Conservation (phyloP, 2,329 filamentous ascomycete species). For the Fusarium udum region DNA sequence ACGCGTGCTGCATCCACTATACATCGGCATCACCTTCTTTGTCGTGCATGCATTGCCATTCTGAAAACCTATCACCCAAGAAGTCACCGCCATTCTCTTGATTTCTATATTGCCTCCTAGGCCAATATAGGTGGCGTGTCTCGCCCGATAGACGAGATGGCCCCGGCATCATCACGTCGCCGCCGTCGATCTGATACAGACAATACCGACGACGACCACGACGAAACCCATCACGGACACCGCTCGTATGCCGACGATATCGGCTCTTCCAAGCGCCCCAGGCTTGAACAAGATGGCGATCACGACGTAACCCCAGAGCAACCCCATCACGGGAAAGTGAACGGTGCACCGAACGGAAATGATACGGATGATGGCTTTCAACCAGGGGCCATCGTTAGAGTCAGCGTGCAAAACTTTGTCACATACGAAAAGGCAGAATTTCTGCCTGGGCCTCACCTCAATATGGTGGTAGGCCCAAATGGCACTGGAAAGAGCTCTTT, state of each 20-base stretch:
- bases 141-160: conserved; percentile 38
- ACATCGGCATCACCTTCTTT: conserved; percentile 1
- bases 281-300: conserved; percentile 41
- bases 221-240: conserved; percentile 33
- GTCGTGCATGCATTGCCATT: neutral
- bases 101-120: neutral
- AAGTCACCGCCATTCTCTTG: neutral
- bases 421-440: conserved; percentile 95
- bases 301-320: conserved; percentile 22
- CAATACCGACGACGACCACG: conserved; percentile 49
- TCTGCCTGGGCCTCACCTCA: conserved; percentile 87
- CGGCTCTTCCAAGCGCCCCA: conserved; percentile 51
- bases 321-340: conserved; percentile 14
- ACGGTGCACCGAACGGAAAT: conserved; percentile 21
- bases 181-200: conserved; percentile 56
- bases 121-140: neutral
- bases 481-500: conserved; percentile 97
- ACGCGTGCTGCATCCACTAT: conserved; percentile 32
- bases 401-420: conserved; percentile 88
- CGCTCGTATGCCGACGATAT: conserved; percentile 35
- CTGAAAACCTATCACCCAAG: neutral
- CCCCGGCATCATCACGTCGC: conserved; percentile 48
- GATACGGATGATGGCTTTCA: conserved; percentile 57
- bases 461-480: conserved; percentile 99
- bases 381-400: conserved; percentile 87